phyloP scores from a whole-genome alignment of 257 asterid species.

The Solanum lycopersicoides region DNA sequence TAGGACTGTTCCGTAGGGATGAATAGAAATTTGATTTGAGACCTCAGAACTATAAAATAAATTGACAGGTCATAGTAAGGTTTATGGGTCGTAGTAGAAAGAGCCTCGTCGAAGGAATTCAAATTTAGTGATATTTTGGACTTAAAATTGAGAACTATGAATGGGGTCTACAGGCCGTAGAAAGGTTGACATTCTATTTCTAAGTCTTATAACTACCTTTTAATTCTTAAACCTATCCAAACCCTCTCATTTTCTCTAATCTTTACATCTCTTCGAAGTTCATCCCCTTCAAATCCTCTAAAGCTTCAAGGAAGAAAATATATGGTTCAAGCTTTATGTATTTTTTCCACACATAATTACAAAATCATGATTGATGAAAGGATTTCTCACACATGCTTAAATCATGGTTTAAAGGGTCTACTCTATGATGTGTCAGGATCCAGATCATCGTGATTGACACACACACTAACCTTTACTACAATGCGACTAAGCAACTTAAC shows the following conservation, averaged over 20 bases:
- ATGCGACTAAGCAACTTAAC: no score
- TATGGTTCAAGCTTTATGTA: no score
- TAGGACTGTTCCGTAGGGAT: neutral
- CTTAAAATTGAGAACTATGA: neutral
- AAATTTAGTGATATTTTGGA: neutral
- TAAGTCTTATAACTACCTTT: no score
- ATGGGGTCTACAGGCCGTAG: no score
- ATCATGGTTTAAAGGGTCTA: no score
- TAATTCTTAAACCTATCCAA: neutral
- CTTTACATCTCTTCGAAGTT: neutral
- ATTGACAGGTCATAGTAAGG: neutral
- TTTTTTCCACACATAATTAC: neutral
- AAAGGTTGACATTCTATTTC: no score
- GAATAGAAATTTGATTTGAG: neutral
- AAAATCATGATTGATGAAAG: neutral
- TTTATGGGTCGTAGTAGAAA: neutral
- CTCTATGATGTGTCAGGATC: no score
- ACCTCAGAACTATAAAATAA: neutral
- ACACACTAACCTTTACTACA: no score
- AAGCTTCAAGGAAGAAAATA: neutral
- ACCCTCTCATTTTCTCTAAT: neutral
- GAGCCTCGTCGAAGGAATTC: neutral
- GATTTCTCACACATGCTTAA: no score
- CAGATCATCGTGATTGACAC: no score
- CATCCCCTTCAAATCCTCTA: neutral